phyloP scores from a whole-genome alignment of 164 flowering plant species.

The Paratinospora sagittata region DNA sequence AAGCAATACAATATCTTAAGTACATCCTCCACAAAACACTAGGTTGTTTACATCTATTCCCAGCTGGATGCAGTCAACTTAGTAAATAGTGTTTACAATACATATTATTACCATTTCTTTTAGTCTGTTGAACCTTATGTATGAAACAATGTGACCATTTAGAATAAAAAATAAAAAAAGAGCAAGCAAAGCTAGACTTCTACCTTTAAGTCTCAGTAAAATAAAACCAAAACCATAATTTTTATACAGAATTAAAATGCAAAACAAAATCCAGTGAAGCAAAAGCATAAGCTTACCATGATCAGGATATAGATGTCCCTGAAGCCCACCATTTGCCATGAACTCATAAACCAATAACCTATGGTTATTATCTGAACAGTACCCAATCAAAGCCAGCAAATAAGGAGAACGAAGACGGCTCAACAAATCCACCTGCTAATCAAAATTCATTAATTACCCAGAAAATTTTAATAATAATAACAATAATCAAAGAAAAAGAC shows the following conservation, averaged over 20 bases:
- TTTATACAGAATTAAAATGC: neutral
- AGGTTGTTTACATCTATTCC: no score
- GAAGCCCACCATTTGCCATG: constrained; percentile 91
- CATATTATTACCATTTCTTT: no score
- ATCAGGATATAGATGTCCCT: constrained; percentile 76
- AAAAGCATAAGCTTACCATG: constrained; percentile 35
- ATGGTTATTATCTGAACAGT: constrained; percentile 64
- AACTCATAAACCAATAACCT: constrained; percentile 87
- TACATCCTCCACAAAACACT: no score
- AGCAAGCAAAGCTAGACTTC: no score
- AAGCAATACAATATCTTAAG: no score
- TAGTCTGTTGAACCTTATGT: no score
- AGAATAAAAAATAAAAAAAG: no score
- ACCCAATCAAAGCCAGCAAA: constrained; percentile 76
- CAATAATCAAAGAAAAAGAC: neutral
- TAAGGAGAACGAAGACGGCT: constrained; percentile 74
- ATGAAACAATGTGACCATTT: no score
- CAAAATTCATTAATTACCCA: constrained; percentile 5
- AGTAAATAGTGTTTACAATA: no score
- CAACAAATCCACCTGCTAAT: constrained; percentile 76
- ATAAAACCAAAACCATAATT: neutral
- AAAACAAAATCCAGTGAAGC: neutral
- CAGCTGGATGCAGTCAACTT: no score
- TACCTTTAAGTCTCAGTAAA: neutral
- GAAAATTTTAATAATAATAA: neutral